A percentile compares a stretch with the other conserved stretches of the same genome.
Conservation (phyloP, 2,329 filamentous ascomycete species). For the Alternaria brassicae region DNA sequence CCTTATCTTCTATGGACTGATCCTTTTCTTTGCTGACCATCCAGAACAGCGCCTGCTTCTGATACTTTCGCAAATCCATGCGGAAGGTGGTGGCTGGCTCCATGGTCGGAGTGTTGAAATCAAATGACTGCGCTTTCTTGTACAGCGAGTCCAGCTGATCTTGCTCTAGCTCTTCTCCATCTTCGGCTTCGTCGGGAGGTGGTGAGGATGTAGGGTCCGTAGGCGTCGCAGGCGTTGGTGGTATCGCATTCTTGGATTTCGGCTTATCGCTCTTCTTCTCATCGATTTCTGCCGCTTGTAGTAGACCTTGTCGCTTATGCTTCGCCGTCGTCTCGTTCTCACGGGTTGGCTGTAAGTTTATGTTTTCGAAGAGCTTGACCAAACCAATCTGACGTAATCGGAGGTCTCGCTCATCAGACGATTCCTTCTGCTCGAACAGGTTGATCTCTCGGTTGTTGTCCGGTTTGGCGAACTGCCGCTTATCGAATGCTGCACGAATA, state of each 20-base stretch:
- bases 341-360: conserved; percentile 78
- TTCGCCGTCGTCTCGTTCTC: conserved; percentile 77
- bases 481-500: conserved; percentile 75
- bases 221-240: conserved; percentile 38
- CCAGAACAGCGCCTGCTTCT: conserved; percentile 95
- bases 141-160: conserved; percentile 94
- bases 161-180: conserved; percentile 90
- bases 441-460: conserved; percentile 74
- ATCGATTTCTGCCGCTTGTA: conserved; percentile 86
- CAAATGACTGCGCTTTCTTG: conserved; percentile 94
- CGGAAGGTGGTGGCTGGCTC: conserved; percentile 83
- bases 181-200: conserved; percentile 71
- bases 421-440: conserved; percentile 85
- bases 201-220: conserved; percentile 60
- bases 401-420: conserved; percentile 80
- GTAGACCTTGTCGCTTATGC: conserved; percentile 80
- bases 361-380: conserved; percentile 87
- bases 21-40: conserved; percentile 94
- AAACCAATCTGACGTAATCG: conserved; percentile 85
- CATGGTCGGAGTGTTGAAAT: conserved; percentile 88
- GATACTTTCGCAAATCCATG: conserved; percentile 86
- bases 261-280: conserved; percentile 68
- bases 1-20: conserved; percentile 68
- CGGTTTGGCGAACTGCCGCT: conserved; percentile 65
- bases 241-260: conserved; percentile 57